A percentile compares a stretch with the other conserved stretches of the same genome.
phyloP scores from a whole-genome alignment of 331 rosid genomes.

The Cydonia oblonga region DNA sequence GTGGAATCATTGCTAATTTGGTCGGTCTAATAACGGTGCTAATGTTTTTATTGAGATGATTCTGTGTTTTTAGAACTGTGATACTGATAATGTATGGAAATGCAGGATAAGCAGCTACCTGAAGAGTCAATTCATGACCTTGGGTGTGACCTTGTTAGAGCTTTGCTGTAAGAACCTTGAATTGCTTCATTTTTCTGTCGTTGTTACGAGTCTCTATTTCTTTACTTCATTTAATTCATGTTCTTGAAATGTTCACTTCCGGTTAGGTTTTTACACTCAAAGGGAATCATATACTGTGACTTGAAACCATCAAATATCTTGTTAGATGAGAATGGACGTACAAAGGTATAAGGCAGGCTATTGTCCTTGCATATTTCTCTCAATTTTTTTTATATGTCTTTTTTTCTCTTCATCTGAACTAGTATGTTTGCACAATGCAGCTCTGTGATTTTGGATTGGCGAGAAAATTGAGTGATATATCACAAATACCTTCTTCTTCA shows the following conservation, averaged over 20 bases:
- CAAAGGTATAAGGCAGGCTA: conserved; percentile 42
- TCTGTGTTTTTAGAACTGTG: conserved; percentile 1
- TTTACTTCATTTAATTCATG: conserved; percentile 13
- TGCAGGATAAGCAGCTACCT: conserved; percentile 78
- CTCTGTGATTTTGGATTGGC: conserved; percentile 97
- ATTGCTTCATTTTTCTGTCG: conserved; percentile 3
- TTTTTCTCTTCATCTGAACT: neutral
- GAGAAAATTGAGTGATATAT: conserved; percentile 73
- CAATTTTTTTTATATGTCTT: neutral
- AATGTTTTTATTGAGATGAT: neutral
- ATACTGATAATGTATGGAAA: conserved; percentile 10
- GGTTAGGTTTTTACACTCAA: conserved; percentile 78
- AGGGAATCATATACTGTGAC: conserved; percentile 86
- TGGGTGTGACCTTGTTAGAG: conserved; percentile 61
- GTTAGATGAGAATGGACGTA: conserved; percentile 80
- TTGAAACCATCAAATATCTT: conserved; percentile 91
- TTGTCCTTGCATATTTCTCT: neutral
- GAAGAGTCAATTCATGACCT: conserved; percentile 84
- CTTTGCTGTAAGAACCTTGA: conserved; percentile 56
- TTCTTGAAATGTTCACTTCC: conserved; percentile 3
- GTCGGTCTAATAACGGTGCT: neutral
- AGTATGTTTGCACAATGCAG: conserved; percentile 40
- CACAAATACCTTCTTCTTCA: conserved; percentile 59
- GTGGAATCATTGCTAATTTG: neutral
- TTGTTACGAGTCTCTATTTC: neutral